A percentile compares a stretch with the other conserved stretches of the same genome.
Conservation (phyloP, 495 filamentous ascomycete genomes). For the Beverwykella pulmonaria region DNA sequence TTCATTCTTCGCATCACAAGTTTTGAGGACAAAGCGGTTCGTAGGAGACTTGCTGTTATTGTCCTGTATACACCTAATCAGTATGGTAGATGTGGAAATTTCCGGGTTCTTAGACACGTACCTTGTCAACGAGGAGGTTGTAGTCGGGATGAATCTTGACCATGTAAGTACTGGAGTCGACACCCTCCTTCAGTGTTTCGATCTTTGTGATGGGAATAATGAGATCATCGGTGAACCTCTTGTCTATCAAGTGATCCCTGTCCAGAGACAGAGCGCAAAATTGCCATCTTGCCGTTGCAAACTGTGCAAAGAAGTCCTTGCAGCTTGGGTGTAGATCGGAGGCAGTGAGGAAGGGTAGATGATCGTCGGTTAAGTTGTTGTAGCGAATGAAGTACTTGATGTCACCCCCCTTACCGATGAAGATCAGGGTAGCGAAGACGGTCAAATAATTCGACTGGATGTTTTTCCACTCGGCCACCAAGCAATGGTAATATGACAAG, state of each 20-base stretch:
- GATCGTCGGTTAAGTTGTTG: slow-evolving; percentile 34
- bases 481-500: too few species aligned
- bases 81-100: too few species aligned
- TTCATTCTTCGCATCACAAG: slow-evolving; percentile 38
- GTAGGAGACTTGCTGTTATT: background rate
- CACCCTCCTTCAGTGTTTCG: background rate
- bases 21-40: slow-evolving; percentile 50
- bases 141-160: slow-evolving; percentile 17
- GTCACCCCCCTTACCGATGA: slow-evolving; percentile 25
- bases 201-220: slow-evolving; percentile 17
- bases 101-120: too few species aligned
- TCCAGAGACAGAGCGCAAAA: slow-evolving; percentile 45
- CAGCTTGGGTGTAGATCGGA: slow-evolving; percentile 5
- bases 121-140: slow-evolving; percentile 5
- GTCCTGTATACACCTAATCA: too few species aligned
- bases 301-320: slow-evolving; percentile 38
- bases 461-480: too few species aligned
- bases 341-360: slow-evolving; percentile 37
- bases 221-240: background rate
- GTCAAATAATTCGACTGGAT: slow-evolving; percentile 17
- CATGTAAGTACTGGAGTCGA: slow-evolving; percentile 4
- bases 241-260: slow-evolving; percentile 23
- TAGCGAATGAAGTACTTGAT: slow-evolving; percentile 37
- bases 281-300: slow-evolving; percentile 44
- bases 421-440: slow-evolving; percentile 44